Evolutionary conservation across 768 basidiomycete genomes (phyloP), one percentile per base, ranked within the genome.

Genomic region (Suillus paluster): DNA sequence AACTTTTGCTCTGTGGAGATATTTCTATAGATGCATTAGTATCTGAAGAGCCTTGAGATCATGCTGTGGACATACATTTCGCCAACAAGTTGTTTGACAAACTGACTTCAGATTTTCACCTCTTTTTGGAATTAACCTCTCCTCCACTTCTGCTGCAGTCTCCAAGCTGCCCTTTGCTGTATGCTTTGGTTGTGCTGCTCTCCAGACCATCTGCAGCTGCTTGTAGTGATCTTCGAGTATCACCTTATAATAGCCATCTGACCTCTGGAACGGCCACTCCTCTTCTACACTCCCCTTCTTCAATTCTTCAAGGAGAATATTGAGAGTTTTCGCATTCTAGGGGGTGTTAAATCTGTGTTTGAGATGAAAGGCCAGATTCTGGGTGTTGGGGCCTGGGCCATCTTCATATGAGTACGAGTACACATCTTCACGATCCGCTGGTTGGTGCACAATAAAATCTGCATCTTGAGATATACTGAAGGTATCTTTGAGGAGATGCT

Each of bases 181-280:
- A 1, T 62, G 15, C 46, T 53, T 63, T 12, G 61, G 56, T 34
- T 60, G 58, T 0, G 42, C 54, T 6, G 11, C 45, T 21, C 36
- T 46, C 61, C 61, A 65, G 1, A 19, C 15, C 3, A 33, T 63
- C n/a, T 19, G 25, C 39, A 65, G 38, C 36, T n/a, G 25, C 58
- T 63, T 65, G 61, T 65, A 65, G n/a, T n/a, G 42, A 5, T 62
- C 45, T 10, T 52, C 48, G 1, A 65, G 38, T 3, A 44, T 23
- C 5, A 21, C 58, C 9, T 39, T 9, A 15, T 57, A n/a, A 25
- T 65, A 65, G n/a, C 41, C 36, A 41, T 62, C 58, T 3, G 23
- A 25, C 36, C 45, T 57, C 25, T 6, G 36, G 23, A 62, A 10
- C 19, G 42, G 34, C 64, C 64, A 65, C 8, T 34, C 25, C 23